A percentile compares a stretch with the other conserved stretches of the same genome.
Evolutionary conservation across 352 stramenopile species (phyloP).

Genomic region (Pythium rhizo-oryzae): DNA sequence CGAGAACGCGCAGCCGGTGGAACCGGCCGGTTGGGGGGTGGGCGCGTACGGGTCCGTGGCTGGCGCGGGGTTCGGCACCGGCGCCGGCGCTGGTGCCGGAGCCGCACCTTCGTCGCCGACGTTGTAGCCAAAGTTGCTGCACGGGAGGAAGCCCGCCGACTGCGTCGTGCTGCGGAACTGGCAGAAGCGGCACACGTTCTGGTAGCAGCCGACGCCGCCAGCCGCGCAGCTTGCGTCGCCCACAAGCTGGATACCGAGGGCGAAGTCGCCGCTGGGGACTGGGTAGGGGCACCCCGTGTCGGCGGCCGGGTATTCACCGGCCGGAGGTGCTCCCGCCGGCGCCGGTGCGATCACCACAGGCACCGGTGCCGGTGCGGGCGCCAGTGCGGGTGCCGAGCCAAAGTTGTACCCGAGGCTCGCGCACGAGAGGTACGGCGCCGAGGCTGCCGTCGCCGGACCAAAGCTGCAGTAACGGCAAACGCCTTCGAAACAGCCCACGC

Average conservation of each 20-base stretch:
- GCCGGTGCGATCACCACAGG: no score
- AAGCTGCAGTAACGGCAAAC: conserved; percentile 4
- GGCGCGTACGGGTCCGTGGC: no score
- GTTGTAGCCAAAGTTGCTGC: not conserved
- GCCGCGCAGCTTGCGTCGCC: conserved; percentile 21
- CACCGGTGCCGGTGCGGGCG: not conserved
- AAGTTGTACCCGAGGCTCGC: not conserved
- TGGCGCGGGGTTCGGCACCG: no score
- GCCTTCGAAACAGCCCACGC: not conserved
- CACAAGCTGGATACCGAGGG: conserved; percentile 25
- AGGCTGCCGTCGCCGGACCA: not conserved
- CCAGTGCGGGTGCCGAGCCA: not conserved
- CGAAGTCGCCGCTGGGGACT: conserved; percentile 12
- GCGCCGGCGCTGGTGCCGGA: not conserved
- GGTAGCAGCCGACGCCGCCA: conserved; percentile 22
- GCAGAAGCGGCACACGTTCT: conserved; percentile 30
- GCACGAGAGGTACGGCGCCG: not conserved
- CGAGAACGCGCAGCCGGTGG: not conserved
- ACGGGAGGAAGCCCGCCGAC: no score
- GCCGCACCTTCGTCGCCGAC: no score
- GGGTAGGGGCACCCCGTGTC: not conserved
- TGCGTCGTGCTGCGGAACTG: no score
- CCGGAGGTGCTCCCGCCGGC: no score
- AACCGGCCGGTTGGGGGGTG: no score
- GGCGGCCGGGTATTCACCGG: no score